A percentile compares a stretch with the other conserved stretches of the same genome.
phyloP scores from a whole-genome alignment of 768 basidiomycete species.

The Sporobolomyces pararoseus region DNA sequence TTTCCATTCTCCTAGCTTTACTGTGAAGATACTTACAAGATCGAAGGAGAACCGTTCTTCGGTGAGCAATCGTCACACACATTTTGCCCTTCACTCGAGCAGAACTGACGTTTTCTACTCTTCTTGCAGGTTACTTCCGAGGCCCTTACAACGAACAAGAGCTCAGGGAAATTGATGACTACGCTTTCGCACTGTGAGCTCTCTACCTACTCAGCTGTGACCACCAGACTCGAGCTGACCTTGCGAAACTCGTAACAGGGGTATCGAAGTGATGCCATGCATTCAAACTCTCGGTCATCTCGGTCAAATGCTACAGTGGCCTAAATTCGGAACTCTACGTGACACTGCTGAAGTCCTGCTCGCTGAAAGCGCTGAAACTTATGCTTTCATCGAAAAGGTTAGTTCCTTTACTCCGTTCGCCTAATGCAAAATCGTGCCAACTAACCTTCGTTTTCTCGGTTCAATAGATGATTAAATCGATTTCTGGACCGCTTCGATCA shows the following conservation, averaged over 20 bases:
- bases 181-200: constrained; percentile 38
- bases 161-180: constrained; percentile 43
- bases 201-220: background rate
- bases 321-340: constrained; percentile 32
- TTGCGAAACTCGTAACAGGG: constrained; percentile 6
- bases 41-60: constrained; percentile 44
- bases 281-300: constrained; percentile 45
- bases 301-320: constrained; percentile 46
- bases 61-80: constrained; percentile 6
- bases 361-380: constrained; percentile 36
- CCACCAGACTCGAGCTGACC: background rate
- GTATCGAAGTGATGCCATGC: constrained; percentile 43
- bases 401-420: constrained; percentile 4
- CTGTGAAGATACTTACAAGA: constrained; percentile 43
- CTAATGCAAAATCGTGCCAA: background rate
- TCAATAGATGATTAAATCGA: constrained; percentile 41
- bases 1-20: constrained; percentile 21
- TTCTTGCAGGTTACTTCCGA: constrained; percentile 41
- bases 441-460: background rate
- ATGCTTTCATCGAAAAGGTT: constrained; percentile 43
- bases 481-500: constrained; percentile 31
- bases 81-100: background rate
- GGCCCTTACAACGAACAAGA: constrained; percentile 37
- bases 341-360: constrained; percentile 44
- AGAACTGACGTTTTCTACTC: too few species aligned